These are phyloP conservation scores for Protomyces pachydermus DNA, from an alignment of 1,139 yeast species.

Conservation along the genomic window DNA sequence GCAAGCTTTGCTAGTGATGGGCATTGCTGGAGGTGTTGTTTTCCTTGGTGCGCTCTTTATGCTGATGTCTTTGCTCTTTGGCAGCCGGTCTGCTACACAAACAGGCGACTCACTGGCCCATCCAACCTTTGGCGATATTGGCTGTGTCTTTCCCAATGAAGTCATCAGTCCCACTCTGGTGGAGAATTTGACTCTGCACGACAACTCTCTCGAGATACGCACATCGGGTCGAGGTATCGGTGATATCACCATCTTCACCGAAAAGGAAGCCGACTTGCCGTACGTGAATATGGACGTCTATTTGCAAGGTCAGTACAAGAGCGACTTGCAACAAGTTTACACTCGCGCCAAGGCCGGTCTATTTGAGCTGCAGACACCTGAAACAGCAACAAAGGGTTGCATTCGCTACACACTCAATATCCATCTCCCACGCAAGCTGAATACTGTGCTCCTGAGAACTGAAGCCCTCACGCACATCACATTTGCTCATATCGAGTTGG, in stretches of 20 bases:
- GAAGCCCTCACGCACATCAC: constrained; percentile 17
- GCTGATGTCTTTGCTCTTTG: constrained; percentile 1
- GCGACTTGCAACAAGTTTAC: constrained; percentile 16
- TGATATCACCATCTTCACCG: constrained; percentile 12
- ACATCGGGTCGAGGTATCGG: constrained; percentile 15
- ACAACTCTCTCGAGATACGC: constrained; percentile 5
- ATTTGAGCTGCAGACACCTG: constrained; percentile 22
- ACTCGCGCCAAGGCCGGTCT: constrained; percentile 18
- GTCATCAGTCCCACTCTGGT: constrained; percentile 7
- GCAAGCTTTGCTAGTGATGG: constrained; percentile 4
- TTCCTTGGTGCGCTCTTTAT: neutral
- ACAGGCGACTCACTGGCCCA: neutral
- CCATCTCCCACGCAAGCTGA: constrained; percentile 3
- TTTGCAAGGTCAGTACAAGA: constrained; percentile 4
- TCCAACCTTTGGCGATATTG: constrained; percentile 11
- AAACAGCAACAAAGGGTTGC: constrained; percentile 4
- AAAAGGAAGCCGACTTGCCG: constrained; percentile 6
- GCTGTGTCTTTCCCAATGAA: constrained; percentile 15
- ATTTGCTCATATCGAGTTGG: constrained; percentile 5
- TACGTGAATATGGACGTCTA: constrained; percentile 16
- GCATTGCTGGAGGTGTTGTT: constrained; percentile 1
- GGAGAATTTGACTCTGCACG: constrained; percentile 12
- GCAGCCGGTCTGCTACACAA: neutral
- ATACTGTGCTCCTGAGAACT: constrained; percentile 1
- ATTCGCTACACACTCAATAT: constrained; percentile 14